Base-by-base conservation (phyloP, 1,284 basidiomycete genomes). In the Ceratobasidium sp. region DNA sequence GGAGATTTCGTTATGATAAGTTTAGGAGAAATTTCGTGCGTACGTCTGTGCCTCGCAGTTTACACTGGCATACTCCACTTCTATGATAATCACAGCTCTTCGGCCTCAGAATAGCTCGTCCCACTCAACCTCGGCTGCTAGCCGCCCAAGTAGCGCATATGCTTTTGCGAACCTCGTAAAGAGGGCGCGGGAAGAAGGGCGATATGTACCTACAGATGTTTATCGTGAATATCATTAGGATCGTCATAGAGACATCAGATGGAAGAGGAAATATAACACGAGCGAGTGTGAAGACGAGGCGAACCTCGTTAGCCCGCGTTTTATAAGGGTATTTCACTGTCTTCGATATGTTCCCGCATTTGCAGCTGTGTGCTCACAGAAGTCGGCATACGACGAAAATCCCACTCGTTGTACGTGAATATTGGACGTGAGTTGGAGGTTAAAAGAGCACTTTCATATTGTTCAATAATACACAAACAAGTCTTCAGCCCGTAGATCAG, bases 391-490 rank as follows among this genome's bases (percentile, higher is more conserved):
- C 96, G 89, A 82, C 99, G 98, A 11, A 93, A 86, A 82, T 99
- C 98, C 19, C 97, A 91, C 73, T 98, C 97, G 81, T 98, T 98
- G 85, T 95, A 99, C 1, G 97, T 99, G 84, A 99, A 99, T 98
- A 99, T 99, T 0, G 97, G 97, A 84, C 98, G 99, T 48, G 97
- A 99, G 82, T 99, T 99, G 76, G 99, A 89, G 0, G 97, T 99
- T 50, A 99, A 87, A 15, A 99, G 86, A 0, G 97, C 96, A 0
- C 27, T 60, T 56, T 31, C 63, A n/a, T 31, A 62, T 62, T 45
- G 31, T 29, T 54, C 48, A 45, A 62, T 17, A 27, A 11, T 53
- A 29, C 22, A 44, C 19, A 64, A 9, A 56, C 62, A 33, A 22
- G n/a, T n/a, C n/a, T n/a, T n/a, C n/a, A n/a, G n/a, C n/a, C n/a